Base-by-base conservation (phyloP, 352 stramenopile species). In the Pythium periplocum region DNA sequence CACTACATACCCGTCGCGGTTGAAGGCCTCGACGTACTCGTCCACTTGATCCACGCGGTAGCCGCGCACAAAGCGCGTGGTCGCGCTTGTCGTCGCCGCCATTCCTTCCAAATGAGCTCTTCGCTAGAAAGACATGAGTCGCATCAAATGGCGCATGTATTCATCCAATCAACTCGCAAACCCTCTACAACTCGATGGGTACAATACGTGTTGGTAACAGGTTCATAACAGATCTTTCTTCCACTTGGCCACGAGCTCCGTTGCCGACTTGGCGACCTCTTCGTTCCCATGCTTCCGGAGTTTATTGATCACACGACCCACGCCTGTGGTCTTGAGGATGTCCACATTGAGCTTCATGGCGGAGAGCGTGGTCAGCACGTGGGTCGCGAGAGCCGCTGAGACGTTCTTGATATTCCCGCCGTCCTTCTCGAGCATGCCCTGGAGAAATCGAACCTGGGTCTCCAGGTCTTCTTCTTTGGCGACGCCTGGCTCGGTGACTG, bases 301-400 rank as follows among this genome's bases (percentile, higher is more conserved):
- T 56, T 95, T 95, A 69, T 93, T 93, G 64, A 95, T 91, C 45
- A 82, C 84, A 44, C 80, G 76, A 1, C 84, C 84, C 12, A 95
- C 52, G 51, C 84, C 84, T 30, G 84, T 95, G 48, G 51, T 72
- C 61, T 95, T 95, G 41, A 95, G 64, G 55, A 91, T 87, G 54
- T 93, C 82, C 49, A 95, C 81, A 46, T 71, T 93, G 38, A 95
- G 68, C 48, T 66, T 58, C 70, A 95, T 78, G 39, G 55, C 71
- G 36, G 73, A 61, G 30, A 95, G 79, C 26, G 75, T 87, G 34
- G 37, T 73, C 46, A 95, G 58, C 54, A 95, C 82, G 50, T 91
- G 74, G 26, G 73, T 75, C 10, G 84, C 84, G 9, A 93, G 52
- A 4, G 65, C 64, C n/a, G 73, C 65, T 42, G 80, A 79, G 41